Percentiles rank a stretch among this genome's conserved stretches.
These are phyloP conservation scores for Nigrospora sphaerica DNA, from an alignment of 2,329 filamentous ascomycete species.

Conservation along the genomic window DNA sequence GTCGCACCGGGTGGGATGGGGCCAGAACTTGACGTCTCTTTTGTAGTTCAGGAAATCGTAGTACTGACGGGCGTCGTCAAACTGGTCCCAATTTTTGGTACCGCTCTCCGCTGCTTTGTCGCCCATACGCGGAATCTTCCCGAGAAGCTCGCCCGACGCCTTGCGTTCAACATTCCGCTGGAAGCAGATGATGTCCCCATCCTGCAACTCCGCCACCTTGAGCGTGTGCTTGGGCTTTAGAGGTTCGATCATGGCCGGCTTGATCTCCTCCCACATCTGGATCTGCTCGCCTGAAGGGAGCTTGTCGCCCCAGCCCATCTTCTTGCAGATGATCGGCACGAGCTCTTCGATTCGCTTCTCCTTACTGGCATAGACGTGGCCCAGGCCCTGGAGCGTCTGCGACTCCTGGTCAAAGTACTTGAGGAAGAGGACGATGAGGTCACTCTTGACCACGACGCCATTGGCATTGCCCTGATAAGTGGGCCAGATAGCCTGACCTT, in stretches of 20 bases:
- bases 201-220: slow-evolving; percentile 87
- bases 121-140: slow-evolving; percentile 29
- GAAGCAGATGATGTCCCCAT: slow-evolving; percentile 95
- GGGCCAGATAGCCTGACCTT: slow-evolving; percentile 68
- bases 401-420: slow-evolving; percentile 81
- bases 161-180: slow-evolving; percentile 56
- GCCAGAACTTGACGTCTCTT: slow-evolving; percentile 70
- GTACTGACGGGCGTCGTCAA: slow-evolving; percentile 72
- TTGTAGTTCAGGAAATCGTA: slow-evolving; percentile 92
- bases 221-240: slow-evolving; percentile 89
- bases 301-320: slow-evolving; percentile 81
- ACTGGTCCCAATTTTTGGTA: slow-evolving; percentile 39
- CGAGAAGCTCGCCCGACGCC: slow-evolving; percentile 27
- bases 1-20: slow-evolving; percentile 53
- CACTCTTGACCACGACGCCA: slow-evolving; percentile 50
- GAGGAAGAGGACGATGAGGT: slow-evolving; percentile 75
- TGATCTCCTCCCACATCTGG: slow-evolving; percentile 92
- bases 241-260: slow-evolving; percentile 91
- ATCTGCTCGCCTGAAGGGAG: slow-evolving; percentile 55
- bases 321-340: slow-evolving; percentile 65
- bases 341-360: slow-evolving; percentile 85
- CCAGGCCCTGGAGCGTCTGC: slow-evolving; percentile 69
- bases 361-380: slow-evolving; percentile 81
- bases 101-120: slow-evolving; percentile 31
- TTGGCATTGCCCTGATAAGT: slow-evolving; percentile 52